phyloP scores from a whole-genome alignment of 257 asterid species.

The Przewalskia tangutica region DNA sequence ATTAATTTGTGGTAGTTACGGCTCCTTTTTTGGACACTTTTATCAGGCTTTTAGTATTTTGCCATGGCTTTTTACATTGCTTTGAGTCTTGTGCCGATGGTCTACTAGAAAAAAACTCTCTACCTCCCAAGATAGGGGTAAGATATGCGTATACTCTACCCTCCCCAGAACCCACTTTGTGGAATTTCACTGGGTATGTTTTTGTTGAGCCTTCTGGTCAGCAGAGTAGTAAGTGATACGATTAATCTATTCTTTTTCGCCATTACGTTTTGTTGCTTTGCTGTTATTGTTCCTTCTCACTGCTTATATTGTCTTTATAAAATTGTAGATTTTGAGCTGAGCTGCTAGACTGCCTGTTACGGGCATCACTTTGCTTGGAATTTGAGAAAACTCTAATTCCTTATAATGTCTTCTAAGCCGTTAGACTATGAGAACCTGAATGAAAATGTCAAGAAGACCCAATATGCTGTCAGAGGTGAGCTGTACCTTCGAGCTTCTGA shows the following conservation, averaged over 20 bases:
- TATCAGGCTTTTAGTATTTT: too few relatives aligned
- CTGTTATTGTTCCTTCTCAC: neutral
- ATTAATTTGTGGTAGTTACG: too few relatives aligned
- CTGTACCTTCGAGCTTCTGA: conserved; percentile 99
- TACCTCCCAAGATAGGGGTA: too few relatives aligned
- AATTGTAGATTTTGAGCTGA: conserved; percentile 4
- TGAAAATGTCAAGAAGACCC: conserved; percentile 91
- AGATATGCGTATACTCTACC: too few relatives aligned
- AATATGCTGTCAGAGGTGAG: conserved; percentile 98
- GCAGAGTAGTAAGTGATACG: neutral
- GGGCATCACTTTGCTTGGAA: neutral
- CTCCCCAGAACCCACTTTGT: too few relatives aligned
- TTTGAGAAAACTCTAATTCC: conserved; percentile 3
- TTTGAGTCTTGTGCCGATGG: too few relatives aligned
- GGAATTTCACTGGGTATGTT: too few relatives aligned
- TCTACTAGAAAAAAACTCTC: too few relatives aligned
- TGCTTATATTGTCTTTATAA: neutral
- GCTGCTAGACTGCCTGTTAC: neutral
- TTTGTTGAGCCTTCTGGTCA: neutral
- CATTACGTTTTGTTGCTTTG: neutral
- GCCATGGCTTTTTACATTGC: too few relatives aligned
- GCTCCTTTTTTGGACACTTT: too few relatives aligned
- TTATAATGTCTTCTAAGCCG: conserved; percentile 51
- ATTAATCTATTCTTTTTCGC: neutral
- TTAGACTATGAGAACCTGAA: conserved; percentile 87